Percentiles rank a stretch among this genome's conserved stretches.
These are phyloP conservation scores for Fusarium austroafricanum DNA, from an alignment of 2,329 filamentous ascomycete species.

Conservation along the genomic window DNA sequence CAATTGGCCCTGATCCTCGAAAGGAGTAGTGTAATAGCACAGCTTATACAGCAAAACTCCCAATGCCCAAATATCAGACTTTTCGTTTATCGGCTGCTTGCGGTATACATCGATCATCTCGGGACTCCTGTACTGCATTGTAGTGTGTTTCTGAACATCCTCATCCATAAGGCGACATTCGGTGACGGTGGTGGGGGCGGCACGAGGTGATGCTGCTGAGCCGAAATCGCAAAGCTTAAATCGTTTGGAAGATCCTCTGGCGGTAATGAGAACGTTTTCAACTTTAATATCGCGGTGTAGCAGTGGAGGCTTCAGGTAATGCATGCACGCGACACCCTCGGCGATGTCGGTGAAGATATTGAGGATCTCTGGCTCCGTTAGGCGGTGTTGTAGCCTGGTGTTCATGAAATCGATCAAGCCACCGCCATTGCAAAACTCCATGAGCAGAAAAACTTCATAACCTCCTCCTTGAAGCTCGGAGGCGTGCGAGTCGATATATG, in stretches of 20 bases:
- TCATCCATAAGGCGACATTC: slow-evolving; percentile 96
- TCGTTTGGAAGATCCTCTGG: slow-evolving; percentile 71
- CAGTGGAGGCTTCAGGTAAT: slow-evolving; percentile 94
- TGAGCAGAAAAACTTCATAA: slow-evolving; percentile 97
- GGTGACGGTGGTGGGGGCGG: slow-evolving; percentile 85
- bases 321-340: slow-evolving; percentile 98
- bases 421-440: slow-evolving; percentile 96
- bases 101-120: slow-evolving; percentile 99
- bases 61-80: slow-evolving; percentile 97
- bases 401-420: slow-evolving; percentile 99
- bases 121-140: slow-evolving; percentile 95
- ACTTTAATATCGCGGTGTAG: slow-evolving; percentile 97
- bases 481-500: slow-evolving; percentile 97
- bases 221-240: slow-evolving; percentile 99
- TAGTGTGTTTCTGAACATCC: slow-evolving; percentile 96
- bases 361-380: slow-evolving; percentile 97
- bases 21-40: slow-evolving; percentile 98
- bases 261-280: slow-evolving; percentile 93
- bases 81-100: slow-evolving; percentile 96
- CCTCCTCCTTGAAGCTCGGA: slow-evolving; percentile 92
- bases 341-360: slow-evolving; percentile 97
- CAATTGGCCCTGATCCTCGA: slow-evolving; percentile 97
- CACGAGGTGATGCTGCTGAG: slow-evolving; percentile 83
- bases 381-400: slow-evolving; percentile 91
- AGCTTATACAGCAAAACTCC: slow-evolving; percentile 97